Evolutionary conservation across 1,139 yeast genomes (phyloP), one percentile per base, ranked within the genome.

Genomic region (Hansenula sp.): DNA sequence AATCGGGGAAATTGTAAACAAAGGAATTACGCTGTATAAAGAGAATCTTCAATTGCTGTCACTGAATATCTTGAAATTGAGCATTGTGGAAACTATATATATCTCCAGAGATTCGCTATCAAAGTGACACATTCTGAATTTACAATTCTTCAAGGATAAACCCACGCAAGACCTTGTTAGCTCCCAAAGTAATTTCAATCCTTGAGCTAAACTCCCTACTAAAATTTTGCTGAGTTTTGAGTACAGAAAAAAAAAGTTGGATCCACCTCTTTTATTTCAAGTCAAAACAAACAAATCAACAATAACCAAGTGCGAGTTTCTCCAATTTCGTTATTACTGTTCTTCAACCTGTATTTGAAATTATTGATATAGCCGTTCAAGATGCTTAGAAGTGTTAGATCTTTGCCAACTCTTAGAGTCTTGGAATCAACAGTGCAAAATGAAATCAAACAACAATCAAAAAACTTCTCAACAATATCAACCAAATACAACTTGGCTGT

Each of bases 391-490:
- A 52, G 59, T 16, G 68, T 60, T 15, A 66, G 65, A 56, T 68
- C 72, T 9, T 51, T 68, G 34, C 72, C 73, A 8, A 45, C 49
- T 44, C 63, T 43, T 47, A 66, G 52, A 54, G 64, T 41, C 36
- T 52, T 44, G 46, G 43, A 47, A 25, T 15, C 43, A 2, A 41
- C 45, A 21, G 40, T 49, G 33, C 31, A 37, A 34, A 40, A 34
- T 5, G 54, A 50, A 31, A 28, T 51, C 30, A 39, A 43, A 21
- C 46, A 40, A 18, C 53, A 45, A 25, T 12, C 45, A 10, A 46
- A 41, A 35, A 45, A 45, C 4, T 47, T 48, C 30, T 38, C 47
- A 13, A 36, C 47, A 8, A 42, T 40, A 13, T 42, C 52, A 12
- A 28, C 54, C 19, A 47, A 46, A 27, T 51, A 52, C 38, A 44